These are phyloP conservation scores for Tympanopsis confertula DNA, from an alignment of 2,329 filamentous ascomycete species.

Conservation along the genomic window DNA sequence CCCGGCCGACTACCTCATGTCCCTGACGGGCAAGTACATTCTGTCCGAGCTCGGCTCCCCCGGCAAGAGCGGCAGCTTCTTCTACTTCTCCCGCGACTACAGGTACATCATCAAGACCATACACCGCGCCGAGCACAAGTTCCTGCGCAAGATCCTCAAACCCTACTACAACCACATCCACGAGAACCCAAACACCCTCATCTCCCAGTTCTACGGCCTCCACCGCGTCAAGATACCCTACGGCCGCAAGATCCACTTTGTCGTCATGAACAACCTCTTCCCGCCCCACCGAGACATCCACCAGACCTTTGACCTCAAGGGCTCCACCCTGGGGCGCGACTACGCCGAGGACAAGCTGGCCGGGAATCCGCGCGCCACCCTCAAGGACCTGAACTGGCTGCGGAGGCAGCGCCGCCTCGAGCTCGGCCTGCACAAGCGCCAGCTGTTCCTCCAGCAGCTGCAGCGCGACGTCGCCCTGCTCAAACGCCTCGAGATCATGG, in stretches of 20 bases:
- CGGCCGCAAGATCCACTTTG: conserved; percentile 96
- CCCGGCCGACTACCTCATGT: conserved; percentile 96
- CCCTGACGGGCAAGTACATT: conserved; percentile 95
- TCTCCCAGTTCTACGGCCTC: conserved; percentile 94
- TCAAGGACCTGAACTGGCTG: conserved; percentile 97
- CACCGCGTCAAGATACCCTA: conserved; percentile 98
- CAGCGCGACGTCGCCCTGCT: conserved; percentile 64
- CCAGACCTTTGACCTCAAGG: conserved; percentile 91
- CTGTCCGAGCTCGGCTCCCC: conserved; percentile 92
- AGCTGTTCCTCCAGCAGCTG: conserved; percentile 79
- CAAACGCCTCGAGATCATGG: conserved; percentile 63
- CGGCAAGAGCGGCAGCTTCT: conserved; percentile 97
- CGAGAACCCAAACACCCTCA: conserved; percentile 87
- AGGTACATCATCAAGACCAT: conserved; percentile 99
- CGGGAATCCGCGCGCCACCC: conserved; percentile 78
- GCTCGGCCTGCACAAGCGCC: conserved; percentile 78
- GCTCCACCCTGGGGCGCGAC: conserved; percentile 86
- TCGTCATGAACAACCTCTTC: conserved; percentile 99
- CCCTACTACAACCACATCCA: conserved; percentile 91
- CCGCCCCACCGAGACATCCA: conserved; percentile 95
- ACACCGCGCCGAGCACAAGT: conserved; percentile 86
- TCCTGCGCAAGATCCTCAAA: conserved; percentile 69
- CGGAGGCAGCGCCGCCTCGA: conserved; percentile 75
- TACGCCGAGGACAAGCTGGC: conserved; percentile 74
- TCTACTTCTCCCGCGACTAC: conserved; percentile 98